These are phyloP conservation scores for Chrysosporium keratinophilum DNA, from an alignment of 2,329 filamentous ascomycete genomes.

Conservation along the genomic window DNA sequence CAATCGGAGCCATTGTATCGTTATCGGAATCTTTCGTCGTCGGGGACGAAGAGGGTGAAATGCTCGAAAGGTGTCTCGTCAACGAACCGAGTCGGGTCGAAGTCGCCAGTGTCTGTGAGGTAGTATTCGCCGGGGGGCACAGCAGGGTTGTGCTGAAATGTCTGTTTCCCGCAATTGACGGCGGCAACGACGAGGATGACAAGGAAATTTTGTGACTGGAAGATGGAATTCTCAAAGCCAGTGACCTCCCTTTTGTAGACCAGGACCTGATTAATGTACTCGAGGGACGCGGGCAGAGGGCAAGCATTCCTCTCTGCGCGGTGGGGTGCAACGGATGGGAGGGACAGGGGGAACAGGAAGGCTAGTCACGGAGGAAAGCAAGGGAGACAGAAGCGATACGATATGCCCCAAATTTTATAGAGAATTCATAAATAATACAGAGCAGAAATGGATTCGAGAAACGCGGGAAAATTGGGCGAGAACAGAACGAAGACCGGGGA, in stretches of 20 bases:
- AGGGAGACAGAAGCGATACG: neutral
- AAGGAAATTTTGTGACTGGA: neutral
- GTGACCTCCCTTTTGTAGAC: neutral
- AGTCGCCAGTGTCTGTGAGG: constrained; percentile 1
- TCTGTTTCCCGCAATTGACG: neutral
- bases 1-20: constrained; percentile 32
- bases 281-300: constrained; percentile 5
- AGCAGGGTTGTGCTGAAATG: neutral
- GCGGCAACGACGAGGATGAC: no score
- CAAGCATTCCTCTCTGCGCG: constrained; percentile 5
- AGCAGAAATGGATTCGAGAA: no score
- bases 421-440: neutral
- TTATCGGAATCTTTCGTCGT: neutral
- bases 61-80: constrained; percentile 34
- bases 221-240: neutral
- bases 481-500: neutral
- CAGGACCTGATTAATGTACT: constrained; percentile 6
- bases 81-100: constrained; percentile 31
- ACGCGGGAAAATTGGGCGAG: neutral
- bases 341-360: neutral
- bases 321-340: neutral
- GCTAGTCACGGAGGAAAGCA: constrained; percentile 3
- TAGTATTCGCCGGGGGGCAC: neutral
- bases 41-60: constrained; percentile 13
- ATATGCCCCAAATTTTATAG: neutral